Evolutionary conservation across 1,139 yeast species (phyloP), one percentile per base, ranked within the genome.

Genomic region (Geotrichum bryndzae): DNA sequence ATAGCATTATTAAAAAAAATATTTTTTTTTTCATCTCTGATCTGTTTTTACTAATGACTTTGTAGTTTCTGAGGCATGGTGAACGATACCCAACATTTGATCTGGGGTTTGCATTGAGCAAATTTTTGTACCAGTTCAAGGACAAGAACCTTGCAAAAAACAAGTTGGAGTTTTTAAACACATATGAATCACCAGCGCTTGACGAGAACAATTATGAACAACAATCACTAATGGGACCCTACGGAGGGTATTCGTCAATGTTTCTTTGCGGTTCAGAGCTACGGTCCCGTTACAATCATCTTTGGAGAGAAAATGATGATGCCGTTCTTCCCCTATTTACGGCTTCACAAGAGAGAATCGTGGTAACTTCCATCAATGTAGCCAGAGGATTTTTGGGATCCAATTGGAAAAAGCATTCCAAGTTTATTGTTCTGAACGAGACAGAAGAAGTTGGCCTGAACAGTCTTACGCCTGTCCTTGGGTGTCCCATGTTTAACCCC

Each of bases 61-160:
- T 65, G 68, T 23, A 55, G 57, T 74, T 84, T 58, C 79, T 82
- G 63, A 81, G 94, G 70, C 94, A 88, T 68, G 94, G 92, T n/a
- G 91, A 86, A 69, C 77, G 94, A 68, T 87, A 79, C 70, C 90
- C 90, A 11, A 56, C 62, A 2, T n/a, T 8, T 11, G n/a, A 25
- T n/a, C 15, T 53, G 5, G 65, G 61, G 1, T 13, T n/a, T 2
- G 13, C 31, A 5, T 25, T 57, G 15, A 51, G 27, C 29, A 38
- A 35, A n/a, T 51, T 63, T 35, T 22, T 61, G 10, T n/a, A 23
- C 18, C 53, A 46, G 18, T 31, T 63, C 35, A 54, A 56, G 31
- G 41, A 59, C 13, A 50, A 70, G 6, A 69, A 70, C 61, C 64
- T 66, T 18, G 66, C 65, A 8, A 67, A 67, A 52, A 67, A 67